Evolutionary conservation across 1,284 basidiomycete species (phyloP).

Genomic region (Sanghuangporus baumii): DNA sequence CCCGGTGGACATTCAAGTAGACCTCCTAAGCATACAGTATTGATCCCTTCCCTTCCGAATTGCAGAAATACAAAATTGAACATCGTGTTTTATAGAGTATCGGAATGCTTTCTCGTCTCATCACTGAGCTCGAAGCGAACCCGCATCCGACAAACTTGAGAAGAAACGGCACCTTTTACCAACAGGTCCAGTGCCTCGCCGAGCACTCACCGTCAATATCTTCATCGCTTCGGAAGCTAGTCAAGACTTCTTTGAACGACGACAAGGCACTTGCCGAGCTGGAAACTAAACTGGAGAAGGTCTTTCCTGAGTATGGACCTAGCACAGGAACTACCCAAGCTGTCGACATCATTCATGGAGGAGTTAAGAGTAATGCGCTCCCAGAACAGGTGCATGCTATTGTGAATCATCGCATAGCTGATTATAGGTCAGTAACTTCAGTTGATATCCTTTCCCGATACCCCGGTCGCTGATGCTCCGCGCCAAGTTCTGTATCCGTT

Average conservation of each 20-base stretch:
- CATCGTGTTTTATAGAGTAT: conserved; percentile 25
- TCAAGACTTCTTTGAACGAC: conserved; percentile 25
- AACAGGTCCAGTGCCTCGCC: conserved; percentile 24
- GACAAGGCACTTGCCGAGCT: conserved; percentile 28
- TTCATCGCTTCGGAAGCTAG: conserved; percentile 23
- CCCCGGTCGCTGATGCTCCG: background rate
- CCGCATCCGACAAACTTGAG: conserved; percentile 27
- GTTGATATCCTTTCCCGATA: too few relatives aligned
- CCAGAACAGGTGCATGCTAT: conserved; percentile 35
- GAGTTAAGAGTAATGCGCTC: conserved; percentile 42
- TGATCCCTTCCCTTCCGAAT: conserved; percentile 6
- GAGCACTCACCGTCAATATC: conserved; percentile 33
- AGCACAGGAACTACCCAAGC: conserved; percentile 46
- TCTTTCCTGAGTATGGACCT: conserved; percentile 19
- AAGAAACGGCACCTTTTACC: conserved; percentile 24
- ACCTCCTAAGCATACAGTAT: conserved; percentile 52
- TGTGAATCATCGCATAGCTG: conserved; percentile 41
- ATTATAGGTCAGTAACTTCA: conserved; percentile 22
- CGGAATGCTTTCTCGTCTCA: conserved; percentile 32
- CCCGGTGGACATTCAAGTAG: conserved; percentile 65
- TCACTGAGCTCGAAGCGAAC: conserved; percentile 33
- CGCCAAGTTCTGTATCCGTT: conserved; percentile 28
- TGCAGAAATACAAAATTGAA: background rate
- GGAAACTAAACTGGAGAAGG: conserved; percentile 18
- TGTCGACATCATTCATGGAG: conserved; percentile 41